phyloP scores from a whole-genome alignment of 2,329 filamentous ascomycete species.

The Dryadomyces quercus-mongolicae region DNA sequence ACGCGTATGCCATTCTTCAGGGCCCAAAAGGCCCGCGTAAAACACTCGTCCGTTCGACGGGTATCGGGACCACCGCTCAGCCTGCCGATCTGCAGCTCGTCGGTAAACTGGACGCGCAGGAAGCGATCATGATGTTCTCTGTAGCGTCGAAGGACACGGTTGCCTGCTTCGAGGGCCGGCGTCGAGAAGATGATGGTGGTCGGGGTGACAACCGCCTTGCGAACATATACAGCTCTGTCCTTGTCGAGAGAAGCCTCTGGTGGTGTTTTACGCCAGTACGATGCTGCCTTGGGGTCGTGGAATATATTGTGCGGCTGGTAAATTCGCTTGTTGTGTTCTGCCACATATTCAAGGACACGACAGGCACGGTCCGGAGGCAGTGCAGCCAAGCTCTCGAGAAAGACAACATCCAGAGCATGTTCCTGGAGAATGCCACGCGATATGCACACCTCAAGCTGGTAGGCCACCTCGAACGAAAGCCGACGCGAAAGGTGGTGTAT shows the following conservation, averaged over 20 bases:
- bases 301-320: constrained; percentile 67
- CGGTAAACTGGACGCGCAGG: constrained; percentile 77
- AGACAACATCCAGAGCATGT: constrained; percentile 55
- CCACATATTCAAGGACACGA: constrained; percentile 62
- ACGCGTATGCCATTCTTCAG: constrained; percentile 70
- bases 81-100: constrained; percentile 55
- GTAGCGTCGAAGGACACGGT: constrained; percentile 71
- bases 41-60: constrained; percentile 55
- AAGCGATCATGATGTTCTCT: constrained; percentile 62
- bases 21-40: constrained; percentile 58
- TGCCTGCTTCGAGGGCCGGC: constrained; percentile 74
- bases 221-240: constrained; percentile 34
- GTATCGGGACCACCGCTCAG: constrained; percentile 44
- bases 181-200: constrained; percentile 69
- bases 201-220: constrained; percentile 71
- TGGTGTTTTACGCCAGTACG: constrained; percentile 21
- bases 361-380: constrained; percentile 41
- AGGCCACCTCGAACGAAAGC: constrained; percentile 63
- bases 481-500: constrained; percentile 9
- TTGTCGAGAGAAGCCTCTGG: constrained; percentile 4
- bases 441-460: constrained; percentile 90
- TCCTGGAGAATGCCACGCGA: constrained; percentile 69
- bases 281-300: constrained; percentile 33
- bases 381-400: constrained; percentile 47
- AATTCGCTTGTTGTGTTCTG: constrained; percentile 48